Evolutionary conservation across 2,329 filamentous ascomycete species (phyloP), one percentile per base, ranked within the genome.

Genomic region (Balansia obtecta): DNA sequence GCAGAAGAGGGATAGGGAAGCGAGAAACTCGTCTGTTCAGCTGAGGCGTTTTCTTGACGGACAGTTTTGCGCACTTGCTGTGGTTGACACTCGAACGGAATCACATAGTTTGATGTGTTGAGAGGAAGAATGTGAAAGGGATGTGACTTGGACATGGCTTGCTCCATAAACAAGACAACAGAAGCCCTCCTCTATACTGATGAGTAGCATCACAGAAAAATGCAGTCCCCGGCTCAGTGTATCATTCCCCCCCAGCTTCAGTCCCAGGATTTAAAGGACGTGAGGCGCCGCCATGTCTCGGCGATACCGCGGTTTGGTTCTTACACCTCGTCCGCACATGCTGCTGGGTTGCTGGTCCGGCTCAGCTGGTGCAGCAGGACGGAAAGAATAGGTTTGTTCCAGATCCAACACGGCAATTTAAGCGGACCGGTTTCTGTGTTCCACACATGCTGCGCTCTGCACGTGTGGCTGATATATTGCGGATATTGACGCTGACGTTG

Each of bases 221-320:
- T 15, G 34, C 34, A 15, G 34, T 37, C 15, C 2, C 34, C 5
- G 34, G 34, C 34, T 12, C 34, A 37, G 15, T 41, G 16, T 11
- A 41, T 12, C n/a, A 15, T 12, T 16, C 20, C 13, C 13, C 20
- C 42, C 20, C 11, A 22, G 22, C 0, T 30, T 13, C 15, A 16
- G n/a, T n/a, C 0, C n/a, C 42, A n/a, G 18, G 22, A 44, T 44
- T 44, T 46, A 30, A 12, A 11, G 22, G 42, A 39, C 32, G 43
- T 32, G 42, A 43, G 53, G 44, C 49, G 47, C 45, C 47, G 50
- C 51, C 45, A 45, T 57, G 55, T 57, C 55, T 55, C 55, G 53
- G 53, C 50, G 53, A 48, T 48, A 54, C 50, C 54, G 48, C 45
- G 50, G 49, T 20, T 33, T 41, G 40, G 40, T n/a, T 44, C 10